Conservation (phyloP, 2,329 filamentous ascomycete species). For the Fusarium irregulare region DNA sequence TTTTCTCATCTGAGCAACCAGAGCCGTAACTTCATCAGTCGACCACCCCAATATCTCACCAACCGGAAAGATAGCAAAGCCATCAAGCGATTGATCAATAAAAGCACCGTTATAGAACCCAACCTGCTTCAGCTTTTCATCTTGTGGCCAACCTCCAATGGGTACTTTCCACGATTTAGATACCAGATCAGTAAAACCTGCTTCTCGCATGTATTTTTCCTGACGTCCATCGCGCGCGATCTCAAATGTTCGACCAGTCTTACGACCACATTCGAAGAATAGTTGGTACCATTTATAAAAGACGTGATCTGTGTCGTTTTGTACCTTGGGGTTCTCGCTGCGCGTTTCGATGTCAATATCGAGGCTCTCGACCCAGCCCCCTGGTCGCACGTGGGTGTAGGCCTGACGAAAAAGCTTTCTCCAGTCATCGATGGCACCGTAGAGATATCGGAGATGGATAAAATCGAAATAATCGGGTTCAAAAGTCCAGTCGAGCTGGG, state of each 20-base stretch:
- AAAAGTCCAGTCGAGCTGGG: constrained; percentile 57
- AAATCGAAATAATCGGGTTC: constrained; percentile 62
- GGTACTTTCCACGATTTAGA: constrained; percentile 32
- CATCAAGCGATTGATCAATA: constrained; percentile 30
- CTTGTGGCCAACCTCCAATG: constrained; percentile 30
- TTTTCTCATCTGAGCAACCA: constrained; percentile 30
- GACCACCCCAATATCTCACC: constrained; percentile 35
- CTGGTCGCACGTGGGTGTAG: constrained; percentile 59
- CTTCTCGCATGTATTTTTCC: constrained; percentile 35
- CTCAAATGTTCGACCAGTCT: constrained; percentile 43
- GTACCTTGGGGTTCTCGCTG: constrained; percentile 30
- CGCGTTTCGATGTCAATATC: constrained; percentile 34
- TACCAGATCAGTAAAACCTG: constrained; percentile 31
- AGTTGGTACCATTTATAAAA: constrained; percentile 35
- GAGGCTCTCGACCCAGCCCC: constrained; percentile 36
- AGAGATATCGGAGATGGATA: constrained; percentile 67
- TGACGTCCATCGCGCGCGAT: constrained; percentile 37
- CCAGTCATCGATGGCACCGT: constrained; percentile 69
- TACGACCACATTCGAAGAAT: constrained; percentile 43
- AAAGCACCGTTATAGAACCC: constrained; percentile 28
- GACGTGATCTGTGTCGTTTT: constrained; percentile 28
- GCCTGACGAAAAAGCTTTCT: constrained; percentile 64
- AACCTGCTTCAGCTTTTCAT: constrained; percentile 31
- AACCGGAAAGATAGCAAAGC: constrained; percentile 28
- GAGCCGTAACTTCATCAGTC: constrained; percentile 10